A percentile compares a stretch with the other conserved stretches of the same genome.
Conservation (phyloP, 306 rosid species). For the Prunus dulcis region DNA sequence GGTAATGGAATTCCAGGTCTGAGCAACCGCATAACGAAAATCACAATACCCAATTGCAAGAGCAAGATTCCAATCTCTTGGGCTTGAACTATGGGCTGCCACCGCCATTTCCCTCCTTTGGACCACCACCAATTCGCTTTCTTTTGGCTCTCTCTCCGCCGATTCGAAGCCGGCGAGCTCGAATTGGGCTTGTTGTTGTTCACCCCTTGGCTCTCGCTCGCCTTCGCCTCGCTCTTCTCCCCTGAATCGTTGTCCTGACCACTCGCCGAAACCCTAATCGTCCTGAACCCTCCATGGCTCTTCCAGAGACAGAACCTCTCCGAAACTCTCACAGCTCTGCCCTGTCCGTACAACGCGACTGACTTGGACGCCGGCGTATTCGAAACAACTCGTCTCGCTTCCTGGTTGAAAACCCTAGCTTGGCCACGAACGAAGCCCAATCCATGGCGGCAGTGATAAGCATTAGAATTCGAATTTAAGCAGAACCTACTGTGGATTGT, state of each 20-base stretch:
- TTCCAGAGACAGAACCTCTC: constrained; percentile 52
- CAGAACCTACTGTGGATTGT: constrained; percentile 40
- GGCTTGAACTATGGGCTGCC: constrained; percentile 85
- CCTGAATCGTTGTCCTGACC: constrained; percentile 77
- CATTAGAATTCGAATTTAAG: constrained; percentile 43
- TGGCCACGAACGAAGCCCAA: constrained; percentile 38
- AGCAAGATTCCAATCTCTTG: constrained; percentile 80
- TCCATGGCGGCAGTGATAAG: constrained; percentile 37
- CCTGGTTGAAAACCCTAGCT: constrained; percentile 39
- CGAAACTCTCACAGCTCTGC: constrained; percentile 24
- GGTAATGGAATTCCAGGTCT: constrained; percentile 83
- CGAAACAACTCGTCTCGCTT: constrained; percentile 35
- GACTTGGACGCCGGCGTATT: constrained; percentile 36
- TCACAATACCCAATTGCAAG: constrained; percentile 73
- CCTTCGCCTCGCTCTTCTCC: constrained; percentile 59
- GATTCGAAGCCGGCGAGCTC: constrained; percentile 47
- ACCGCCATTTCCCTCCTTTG: constrained; percentile 74
- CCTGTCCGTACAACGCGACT: constrained; percentile 24
- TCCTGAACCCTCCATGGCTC: constrained; percentile 30
- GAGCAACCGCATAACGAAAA: constrained; percentile 74
- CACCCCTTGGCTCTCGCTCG: constrained; percentile 59
- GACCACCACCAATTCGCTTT: constrained; percentile 80
- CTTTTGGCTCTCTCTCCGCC: constrained; percentile 68
- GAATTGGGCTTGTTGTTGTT: constrained; percentile 49
- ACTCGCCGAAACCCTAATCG: constrained; percentile 39